Conservation (phyloP, 805 yeast genomes). For the Ogataea degrootiae region DNA sequence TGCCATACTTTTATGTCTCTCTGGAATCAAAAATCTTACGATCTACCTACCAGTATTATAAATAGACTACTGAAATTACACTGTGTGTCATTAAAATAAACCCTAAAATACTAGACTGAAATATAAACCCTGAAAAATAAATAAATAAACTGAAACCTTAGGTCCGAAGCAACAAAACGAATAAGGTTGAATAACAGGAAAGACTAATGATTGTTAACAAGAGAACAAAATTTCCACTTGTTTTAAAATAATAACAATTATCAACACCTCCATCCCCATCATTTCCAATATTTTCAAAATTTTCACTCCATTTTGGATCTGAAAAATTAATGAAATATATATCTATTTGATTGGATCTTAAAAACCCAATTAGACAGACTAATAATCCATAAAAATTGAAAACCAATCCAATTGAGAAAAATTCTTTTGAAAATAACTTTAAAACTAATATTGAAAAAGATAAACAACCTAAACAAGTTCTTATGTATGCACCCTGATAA, state of each 20-base stretch:
- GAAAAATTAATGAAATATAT: slow-evolving; percentile 26
- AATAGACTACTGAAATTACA: too few species aligned
- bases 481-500: slow-evolving; percentile 76
- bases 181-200: slow-evolving; percentile 44
- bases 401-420: slow-evolving; percentile 61
- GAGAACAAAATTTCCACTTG: slow-evolving; percentile 61
- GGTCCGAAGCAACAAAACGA: slow-evolving; percentile 46
- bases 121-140: too few species aligned
- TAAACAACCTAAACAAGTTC: slow-evolving; percentile 66
- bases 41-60: too few species aligned
- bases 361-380: slow-evolving; percentile 35
- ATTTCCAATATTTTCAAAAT: slow-evolving; percentile 24
- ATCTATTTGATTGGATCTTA: slow-evolving; percentile 28
- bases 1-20: too few species aligned
- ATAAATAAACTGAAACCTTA: slow-evolving; percentile 7
- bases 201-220: slow-evolving; percentile 46
- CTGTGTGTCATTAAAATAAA: too few species aligned
- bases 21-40: too few species aligned
- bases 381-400: slow-evolving; percentile 57
- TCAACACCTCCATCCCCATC: slow-evolving; percentile 10
- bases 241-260: slow-evolving; percentile 38
- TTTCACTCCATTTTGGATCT: slow-evolving; percentile 25
- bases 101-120: too few species aligned
- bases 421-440: slow-evolving; percentile 59
- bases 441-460: slow-evolving; percentile 61